Conservation (phyloP, 495 filamentous ascomycete species). For the Aspergillus haitiensis region DNA sequence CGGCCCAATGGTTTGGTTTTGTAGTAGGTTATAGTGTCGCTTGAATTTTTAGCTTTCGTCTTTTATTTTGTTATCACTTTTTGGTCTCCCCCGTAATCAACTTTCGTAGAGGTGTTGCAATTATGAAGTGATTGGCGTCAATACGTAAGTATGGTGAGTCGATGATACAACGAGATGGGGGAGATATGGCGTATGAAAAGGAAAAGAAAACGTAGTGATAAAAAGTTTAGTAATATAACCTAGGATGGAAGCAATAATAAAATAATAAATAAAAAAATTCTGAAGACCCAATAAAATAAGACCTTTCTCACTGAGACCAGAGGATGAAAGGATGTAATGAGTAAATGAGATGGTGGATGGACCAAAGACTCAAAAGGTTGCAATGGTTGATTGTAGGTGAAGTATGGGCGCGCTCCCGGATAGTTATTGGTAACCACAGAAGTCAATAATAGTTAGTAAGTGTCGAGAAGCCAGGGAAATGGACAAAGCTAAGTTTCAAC, state of each 20-base stretch:
- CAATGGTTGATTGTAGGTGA: slow-evolving; percentile 7
- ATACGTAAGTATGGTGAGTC: slow-evolving; percentile 20
- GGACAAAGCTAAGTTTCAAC: slow-evolving; percentile 9
- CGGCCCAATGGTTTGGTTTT: slow-evolving; percentile 14
- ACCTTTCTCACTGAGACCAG: slow-evolving; percentile 1
- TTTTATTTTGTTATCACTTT: slow-evolving; percentile 18
- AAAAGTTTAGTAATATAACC: slow-evolving; percentile 1
- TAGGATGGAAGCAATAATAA: neutral
- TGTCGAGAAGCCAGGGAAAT: slow-evolving; percentile 18
- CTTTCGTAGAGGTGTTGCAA: slow-evolving; percentile 15
- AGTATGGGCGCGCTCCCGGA: neutral
- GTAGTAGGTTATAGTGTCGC: slow-evolving; percentile 16
- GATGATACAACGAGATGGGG: slow-evolving; percentile 26
- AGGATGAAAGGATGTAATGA: slow-evolving; percentile 1
- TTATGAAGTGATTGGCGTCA: slow-evolving; percentile 6
- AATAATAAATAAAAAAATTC: too few species aligned
- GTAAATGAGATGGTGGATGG: slow-evolving; percentile 11
- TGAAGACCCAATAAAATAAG: slow-evolving; percentile 4
- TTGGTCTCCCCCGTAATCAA: slow-evolving; percentile 10
- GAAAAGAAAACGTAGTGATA: neutral
- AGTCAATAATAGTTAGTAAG: slow-evolving; percentile 12
- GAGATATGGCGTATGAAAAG: slow-evolving; percentile 8
- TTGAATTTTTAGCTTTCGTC: slow-evolving; percentile 17
- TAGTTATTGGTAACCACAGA: slow-evolving; percentile 8
- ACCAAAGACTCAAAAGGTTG: slow-evolving; percentile 21